These are phyloP conservation scores for Mariannaea elegans DNA, from an alignment of 2,329 filamentous ascomycete genomes.

Conservation along the genomic window DNA sequence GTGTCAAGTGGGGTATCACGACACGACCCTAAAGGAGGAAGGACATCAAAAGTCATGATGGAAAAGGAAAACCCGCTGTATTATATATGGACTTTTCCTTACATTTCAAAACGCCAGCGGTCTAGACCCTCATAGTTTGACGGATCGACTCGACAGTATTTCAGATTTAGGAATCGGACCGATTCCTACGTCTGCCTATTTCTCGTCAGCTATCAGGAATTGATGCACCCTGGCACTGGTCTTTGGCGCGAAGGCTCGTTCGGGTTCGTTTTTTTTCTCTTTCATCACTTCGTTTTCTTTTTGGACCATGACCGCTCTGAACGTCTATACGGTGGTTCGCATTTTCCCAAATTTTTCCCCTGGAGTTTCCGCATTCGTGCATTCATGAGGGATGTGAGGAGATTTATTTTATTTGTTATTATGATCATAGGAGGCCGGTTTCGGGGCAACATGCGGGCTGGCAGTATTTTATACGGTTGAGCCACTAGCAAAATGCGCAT, in stretches of 20 bases:
- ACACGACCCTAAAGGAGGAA: constrained; percentile 39
- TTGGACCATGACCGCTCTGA: constrained; percentile 14
- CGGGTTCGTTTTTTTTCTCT: neutral
- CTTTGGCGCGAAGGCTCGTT: constrained; percentile 16
- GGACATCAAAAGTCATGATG: constrained; percentile 40
- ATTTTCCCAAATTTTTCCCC: constrained; percentile 9
- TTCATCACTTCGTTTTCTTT: constrained; percentile 9
- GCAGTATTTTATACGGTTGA: constrained; percentile 34
- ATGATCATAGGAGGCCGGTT: constrained; percentile 37
- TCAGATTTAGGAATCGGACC: neutral
- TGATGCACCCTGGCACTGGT: constrained; percentile 11
- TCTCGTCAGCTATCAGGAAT: constrained; percentile 1
- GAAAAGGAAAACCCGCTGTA: constrained; percentile 41
- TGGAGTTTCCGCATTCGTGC: constrained; percentile 39
- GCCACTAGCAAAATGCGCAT: constrained; percentile 13
- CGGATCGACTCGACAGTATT: constrained; percentile 4
- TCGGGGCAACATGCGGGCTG: constrained; percentile 28
- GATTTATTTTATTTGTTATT: constrained; percentile 27
- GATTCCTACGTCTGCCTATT: neutral
- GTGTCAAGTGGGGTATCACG: constrained; percentile 22
- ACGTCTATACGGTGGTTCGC: constrained; percentile 20
- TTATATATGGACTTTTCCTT: constrained; percentile 34
- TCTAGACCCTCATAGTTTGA: constrained; percentile 12
- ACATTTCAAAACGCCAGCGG: constrained; percentile 12
- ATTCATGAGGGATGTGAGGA: constrained; percentile 35